Percentiles rank a stretch among this genome's conserved stretches.
Evolutionary conservation across 352 stramenopile genomes (phyloP).

Genomic region (Pythium brachiatum): DNA sequence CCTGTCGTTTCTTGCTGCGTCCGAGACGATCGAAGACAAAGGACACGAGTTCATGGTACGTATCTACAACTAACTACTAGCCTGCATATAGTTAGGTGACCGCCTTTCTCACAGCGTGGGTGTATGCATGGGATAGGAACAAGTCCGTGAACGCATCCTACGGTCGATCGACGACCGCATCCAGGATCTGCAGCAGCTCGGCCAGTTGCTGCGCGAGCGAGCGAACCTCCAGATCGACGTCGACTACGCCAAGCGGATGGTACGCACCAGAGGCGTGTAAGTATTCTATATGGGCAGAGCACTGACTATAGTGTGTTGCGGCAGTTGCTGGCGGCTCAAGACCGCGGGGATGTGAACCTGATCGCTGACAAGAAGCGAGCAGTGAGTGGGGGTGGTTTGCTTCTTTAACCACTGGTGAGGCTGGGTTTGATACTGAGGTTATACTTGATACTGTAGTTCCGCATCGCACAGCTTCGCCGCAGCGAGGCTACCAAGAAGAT

Average conservation of each 20-base stretch:
- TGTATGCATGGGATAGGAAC: slow-evolving; percentile 27
- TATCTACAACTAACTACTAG: too few relatives aligned
- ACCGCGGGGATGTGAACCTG: slow-evolving; percentile 56
- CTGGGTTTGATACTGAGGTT: too few relatives aligned
- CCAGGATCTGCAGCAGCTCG: slow-evolving; percentile 33
- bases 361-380: slow-evolving; percentile 55
- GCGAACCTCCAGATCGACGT: slow-evolving; percentile 58
- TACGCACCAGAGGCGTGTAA: slow-evolving; percentile 15
- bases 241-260: slow-evolving; percentile 70
- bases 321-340: slow-evolving; percentile 49
- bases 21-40: slow-evolving; percentile 14
- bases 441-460: slow-evolving; percentile 20
- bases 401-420: too few relatives aligned
- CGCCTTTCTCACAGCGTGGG: not conserved
- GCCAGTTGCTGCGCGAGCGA: slow-evolving; percentile 41
- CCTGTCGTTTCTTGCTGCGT: slow-evolving; percentile 9
- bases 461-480: slow-evolving; percentile 16
- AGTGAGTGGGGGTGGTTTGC: too few relatives aligned
- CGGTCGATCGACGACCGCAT: slow-evolving; percentile 41
- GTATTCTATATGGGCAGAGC: too few relatives aligned
- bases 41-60: slow-evolving; percentile 20
- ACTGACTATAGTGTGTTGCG: too few relatives aligned
- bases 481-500: slow-evolving; percentile 22
- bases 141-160: slow-evolving; percentile 39
- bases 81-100: too few relatives aligned